A percentile compares a stretch with the other conserved stretches of the same genome.
These are phyloP conservation scores for Cryptosporidium ubiquitum DNA, from an alignment of 169 alveolate genomes.

Conservation along the genomic window DNA sequence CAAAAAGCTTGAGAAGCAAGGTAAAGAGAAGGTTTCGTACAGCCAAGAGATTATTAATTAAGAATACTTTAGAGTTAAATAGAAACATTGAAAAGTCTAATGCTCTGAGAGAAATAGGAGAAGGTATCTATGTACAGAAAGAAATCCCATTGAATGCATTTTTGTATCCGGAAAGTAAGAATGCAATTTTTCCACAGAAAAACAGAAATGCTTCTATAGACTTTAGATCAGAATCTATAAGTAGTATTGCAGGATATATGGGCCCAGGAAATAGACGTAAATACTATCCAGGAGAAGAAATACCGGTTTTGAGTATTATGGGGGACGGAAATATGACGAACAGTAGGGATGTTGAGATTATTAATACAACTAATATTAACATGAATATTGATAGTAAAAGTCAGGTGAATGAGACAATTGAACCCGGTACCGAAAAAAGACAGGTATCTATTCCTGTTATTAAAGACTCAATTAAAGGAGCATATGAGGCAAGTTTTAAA, in stretches of 20 bases:
- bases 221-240: conserved; percentile 66
- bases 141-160: conserved; percentile 61
- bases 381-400: conserved; percentile 8
- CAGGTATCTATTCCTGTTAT: conserved; percentile 46
- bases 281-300: conserved; percentile 58
- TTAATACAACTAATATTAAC: background rate
- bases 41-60: conserved; percentile 58
- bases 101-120: conserved; percentile 57
- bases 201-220: conserved; percentile 37
- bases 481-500: conserved; percentile 68
- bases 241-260: conserved; percentile 71
- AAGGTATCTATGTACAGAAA: conserved; percentile 53
- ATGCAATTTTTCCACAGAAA: conserved; percentile 59
- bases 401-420: background rate
- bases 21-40: conserved; percentile 73
- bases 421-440: background rate
- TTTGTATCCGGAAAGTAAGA: conserved; percentile 54
- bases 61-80: conserved; percentile 38
- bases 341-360: conserved; percentile 64
- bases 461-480: conserved; percentile 54
- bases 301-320: conserved; percentile 43
- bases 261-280: conserved; percentile 72
- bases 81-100: conserved; percentile 63
- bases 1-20: conserved; percentile 63
- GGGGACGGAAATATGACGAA: conserved; percentile 56